These are phyloP conservation scores for Suillus spraguei DNA, from an alignment of 768 basidiomycete species.

Conservation along the genomic window DNA sequence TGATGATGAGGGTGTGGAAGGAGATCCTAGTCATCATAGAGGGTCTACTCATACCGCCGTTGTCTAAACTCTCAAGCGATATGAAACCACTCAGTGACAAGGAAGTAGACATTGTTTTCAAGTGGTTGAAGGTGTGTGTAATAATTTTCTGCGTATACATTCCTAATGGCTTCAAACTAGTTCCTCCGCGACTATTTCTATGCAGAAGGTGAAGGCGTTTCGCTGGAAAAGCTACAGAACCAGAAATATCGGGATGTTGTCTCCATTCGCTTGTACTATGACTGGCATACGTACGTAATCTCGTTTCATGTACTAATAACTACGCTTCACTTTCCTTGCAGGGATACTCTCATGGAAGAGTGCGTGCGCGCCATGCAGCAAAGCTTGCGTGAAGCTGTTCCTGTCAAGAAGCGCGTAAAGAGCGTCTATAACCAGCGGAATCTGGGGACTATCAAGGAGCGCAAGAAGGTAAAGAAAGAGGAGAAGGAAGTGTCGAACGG, in stretches of 20 bases:
- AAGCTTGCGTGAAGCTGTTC: conserved; percentile 69
- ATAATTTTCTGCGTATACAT: background rate
- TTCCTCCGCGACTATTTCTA: conserved; percentile 96
- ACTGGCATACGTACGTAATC: conserved; percentile 82
- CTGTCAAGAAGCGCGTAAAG: conserved; percentile 88
- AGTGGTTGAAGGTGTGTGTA: conserved; percentile 86
- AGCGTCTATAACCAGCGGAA: conserved; percentile 92
- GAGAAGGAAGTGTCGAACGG: conserved; percentile 76
- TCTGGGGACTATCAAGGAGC: conserved; percentile 92
- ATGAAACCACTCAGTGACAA: conserved; percentile 94
- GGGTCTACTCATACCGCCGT: conserved; percentile 84
- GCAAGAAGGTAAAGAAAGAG: conserved; percentile 90
- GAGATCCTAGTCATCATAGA: conserved; percentile 89
- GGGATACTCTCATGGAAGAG: conserved; percentile 89
- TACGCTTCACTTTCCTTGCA: conserved; percentile 30
- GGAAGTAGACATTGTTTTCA: conserved; percentile 98
- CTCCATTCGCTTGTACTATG: conserved; percentile 92
- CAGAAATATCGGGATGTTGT: conserved; percentile 92
- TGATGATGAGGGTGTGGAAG: conserved; percentile 95
- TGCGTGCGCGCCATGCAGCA: conserved; percentile 96
- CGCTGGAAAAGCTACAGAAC: conserved; percentile 85
- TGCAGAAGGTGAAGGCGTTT: conserved; percentile 89
- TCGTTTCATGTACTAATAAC: conserved; percentile 1
- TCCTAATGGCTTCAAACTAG: conserved; percentile 39
- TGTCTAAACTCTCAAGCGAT: conserved; percentile 83